Evolutionary conservation across 2,329 filamentous ascomycete genomes (phyloP), one percentile per base, ranked within the genome.

Genomic region (Exophiala mesophila): DNA sequence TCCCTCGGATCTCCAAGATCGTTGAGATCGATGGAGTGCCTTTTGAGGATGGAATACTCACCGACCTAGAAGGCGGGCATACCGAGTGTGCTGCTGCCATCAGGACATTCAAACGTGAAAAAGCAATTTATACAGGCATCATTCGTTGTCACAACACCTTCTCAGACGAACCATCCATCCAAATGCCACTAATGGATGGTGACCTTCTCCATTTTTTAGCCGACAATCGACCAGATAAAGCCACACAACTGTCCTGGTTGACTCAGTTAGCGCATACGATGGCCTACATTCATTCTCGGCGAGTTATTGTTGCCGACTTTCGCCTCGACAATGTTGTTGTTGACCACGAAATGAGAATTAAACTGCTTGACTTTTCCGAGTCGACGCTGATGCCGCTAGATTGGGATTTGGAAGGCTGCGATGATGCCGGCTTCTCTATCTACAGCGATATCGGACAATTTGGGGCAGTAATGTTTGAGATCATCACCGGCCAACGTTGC

Each of bases 401-500:
- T 36, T 36, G 45, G 12, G n/a, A n/a, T n/a, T n/a, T n/a, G n/a
- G n/a, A n/a, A n/a, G n/a, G n/a, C n/a, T n/a, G n/a, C n/a, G n/a
- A n/a, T n/a, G n/a, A n/a, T n/a, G n/a, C n/a, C n/a, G 45, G 12
- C 19, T 53, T 42, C 59, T 63, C 50, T 49, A 58, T 54, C 10
- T 47, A 48, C n/a, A 60, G 51, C 10, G 58, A 63, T 42, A 58
- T 63, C 32, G 57, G 56, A n/a, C n/a, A n/a, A n/a, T 51, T 63
- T n/a, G 60, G 58, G 5, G 44, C 54, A 20, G 59, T 62, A 12
- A 58, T 62, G 29, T 63, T 56, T 39, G 54, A 60, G 43, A 45
- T 62, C 31, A 31, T 58, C 7, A 56, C 57, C 6, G 52, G 50
- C 13, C 29, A 44, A 3, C 42, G 42, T 10, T 59, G 47, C 45